These are phyloP conservation scores for Psidium guajava DNA, from an alignment of 345 rosid species.

Conservation along the genomic window DNA sequence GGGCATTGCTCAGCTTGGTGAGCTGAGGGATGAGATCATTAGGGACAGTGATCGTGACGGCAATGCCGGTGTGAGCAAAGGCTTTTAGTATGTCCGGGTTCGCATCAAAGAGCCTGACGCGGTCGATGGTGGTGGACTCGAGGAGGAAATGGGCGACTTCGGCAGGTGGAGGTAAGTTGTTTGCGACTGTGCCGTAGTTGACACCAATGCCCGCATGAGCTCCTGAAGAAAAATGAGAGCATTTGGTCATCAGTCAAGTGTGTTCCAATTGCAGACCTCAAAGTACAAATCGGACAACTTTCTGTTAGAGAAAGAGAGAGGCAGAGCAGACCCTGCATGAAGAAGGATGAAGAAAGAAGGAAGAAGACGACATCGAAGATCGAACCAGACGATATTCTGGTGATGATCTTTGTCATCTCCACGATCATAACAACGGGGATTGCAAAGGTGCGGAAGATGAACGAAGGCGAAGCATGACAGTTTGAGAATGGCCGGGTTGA, in stretches of 20 bases:
- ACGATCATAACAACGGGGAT: neutral
- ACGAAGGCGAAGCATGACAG: neutral
- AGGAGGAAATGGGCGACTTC: conserved; percentile 62
- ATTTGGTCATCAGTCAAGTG: neutral
- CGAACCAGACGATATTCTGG: neutral
- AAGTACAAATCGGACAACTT: neutral
- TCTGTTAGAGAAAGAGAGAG: neutral
- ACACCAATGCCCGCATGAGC: conserved; percentile 46
- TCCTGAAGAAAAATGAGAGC: conserved; percentile 8
- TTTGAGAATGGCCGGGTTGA: neutral
- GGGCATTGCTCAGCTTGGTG: conserved; percentile 35
- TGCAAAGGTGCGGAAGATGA: neutral
- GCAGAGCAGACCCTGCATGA: neutral
- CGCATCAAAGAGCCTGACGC: conserved; percentile 61
- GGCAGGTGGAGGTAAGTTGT: conserved; percentile 67
- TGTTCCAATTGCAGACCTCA: neutral
- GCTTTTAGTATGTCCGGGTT: conserved; percentile 45
- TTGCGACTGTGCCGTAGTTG: conserved; percentile 68
- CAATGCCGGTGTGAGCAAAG: conserved; percentile 54
- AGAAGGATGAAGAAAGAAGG: neutral
- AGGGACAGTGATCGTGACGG: conserved; percentile 50
- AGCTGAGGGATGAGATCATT: conserved; percentile 63
- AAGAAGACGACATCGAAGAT: neutral
- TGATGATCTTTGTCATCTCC: neutral
- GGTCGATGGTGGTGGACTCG: conserved; percentile 54